Base-by-base conservation (phyloP, 345 rosid species). In the Euphorbia tirucalli region DNA sequence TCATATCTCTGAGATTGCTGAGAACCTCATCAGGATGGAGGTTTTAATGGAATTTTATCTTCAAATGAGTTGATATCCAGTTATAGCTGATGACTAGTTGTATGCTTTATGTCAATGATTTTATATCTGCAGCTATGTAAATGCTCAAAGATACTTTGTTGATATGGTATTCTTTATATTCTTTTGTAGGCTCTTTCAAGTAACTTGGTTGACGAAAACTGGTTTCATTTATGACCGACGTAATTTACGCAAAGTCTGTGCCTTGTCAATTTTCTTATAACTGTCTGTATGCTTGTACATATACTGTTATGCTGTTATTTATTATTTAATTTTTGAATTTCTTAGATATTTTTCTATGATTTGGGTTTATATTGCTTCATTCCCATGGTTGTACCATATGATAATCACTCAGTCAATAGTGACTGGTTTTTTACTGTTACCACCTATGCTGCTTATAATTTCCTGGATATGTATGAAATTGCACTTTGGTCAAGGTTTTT, bases 181-280 rank as follows among this genome's bases (percentile, higher is more conserved):
- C 75, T 87, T 83, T 87, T 89, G 88, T 85, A 95, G 97, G 88
- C 89, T 95, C 82, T 84, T 84, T 77, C 99, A 95, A 89, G 90
- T 95, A 57, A 85, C 93, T 76, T 95, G 97, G 99, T 74, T 87
- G 97, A 87, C 85, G 60, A 76, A 80, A n/a, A 85, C 79, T 41
- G 99, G 98, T 79, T 93, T 89, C 96, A 83, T 85, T 44, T 93
- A 93, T 83, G 94, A 93, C 70, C 77, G 83, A 62, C 79, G 71
- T 79, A 80, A 89, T 73, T 81, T 96, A 82, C 84, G 71, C 82
- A 86, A 87, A 85, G 99, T 96, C 70, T 84, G 98, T 88, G 71
- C 85, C 82, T 79, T 44, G 22, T 7, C 60, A 52, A 67, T 75
- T 70, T 69, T n/a, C 48, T 65, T 65, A 14, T 5, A 13, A 25